phyloP scores from a whole-genome alignment of 2,329 filamentous ascomycete species.

The Colletotrichum sp. region DNA sequence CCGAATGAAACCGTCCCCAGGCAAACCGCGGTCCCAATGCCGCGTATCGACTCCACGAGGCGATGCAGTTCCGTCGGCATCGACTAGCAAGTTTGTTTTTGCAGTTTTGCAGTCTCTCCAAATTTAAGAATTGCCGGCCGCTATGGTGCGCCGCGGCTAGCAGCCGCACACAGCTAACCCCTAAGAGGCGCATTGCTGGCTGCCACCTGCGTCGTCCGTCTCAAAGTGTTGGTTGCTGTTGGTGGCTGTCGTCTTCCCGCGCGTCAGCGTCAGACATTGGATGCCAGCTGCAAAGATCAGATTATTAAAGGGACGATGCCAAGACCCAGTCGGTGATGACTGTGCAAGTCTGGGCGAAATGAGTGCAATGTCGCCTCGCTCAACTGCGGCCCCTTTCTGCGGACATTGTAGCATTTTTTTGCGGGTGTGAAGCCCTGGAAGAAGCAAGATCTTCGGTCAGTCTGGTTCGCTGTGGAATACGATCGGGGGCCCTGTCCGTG shows the following conservation, averaged over 20 bases:
- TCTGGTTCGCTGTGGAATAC: neutral
- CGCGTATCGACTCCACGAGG: neutral
- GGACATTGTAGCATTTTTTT: neutral
- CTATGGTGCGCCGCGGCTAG: neutral
- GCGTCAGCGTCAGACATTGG: neutral
- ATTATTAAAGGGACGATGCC: conserved; percentile 8
- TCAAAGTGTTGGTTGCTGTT: neutral
- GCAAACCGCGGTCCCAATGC: neutral
- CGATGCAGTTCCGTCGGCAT: neutral
- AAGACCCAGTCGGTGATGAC: conserved; percentile 1
- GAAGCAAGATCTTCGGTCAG: conserved; percentile 5
- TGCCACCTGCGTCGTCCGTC: neutral
- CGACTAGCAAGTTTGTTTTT: neutral
- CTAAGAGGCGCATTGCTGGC: neutral
- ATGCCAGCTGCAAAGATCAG: neutral
- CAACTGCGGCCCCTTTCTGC: neutral
- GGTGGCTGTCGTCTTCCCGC: neutral
- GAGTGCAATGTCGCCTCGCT: conserved; percentile 12
- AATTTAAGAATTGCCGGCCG: neutral
- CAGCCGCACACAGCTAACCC: neutral
- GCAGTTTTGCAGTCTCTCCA: neutral
- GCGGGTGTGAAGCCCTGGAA: neutral
- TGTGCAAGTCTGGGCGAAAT: conserved; percentile 5
- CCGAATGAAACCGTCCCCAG: neutral
- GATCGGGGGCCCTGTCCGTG: conserved; percentile 1